These are phyloP conservation scores for Jacaranda mimosifolia DNA, from an alignment of 257 asterid species.

Conservation along the genomic window DNA sequence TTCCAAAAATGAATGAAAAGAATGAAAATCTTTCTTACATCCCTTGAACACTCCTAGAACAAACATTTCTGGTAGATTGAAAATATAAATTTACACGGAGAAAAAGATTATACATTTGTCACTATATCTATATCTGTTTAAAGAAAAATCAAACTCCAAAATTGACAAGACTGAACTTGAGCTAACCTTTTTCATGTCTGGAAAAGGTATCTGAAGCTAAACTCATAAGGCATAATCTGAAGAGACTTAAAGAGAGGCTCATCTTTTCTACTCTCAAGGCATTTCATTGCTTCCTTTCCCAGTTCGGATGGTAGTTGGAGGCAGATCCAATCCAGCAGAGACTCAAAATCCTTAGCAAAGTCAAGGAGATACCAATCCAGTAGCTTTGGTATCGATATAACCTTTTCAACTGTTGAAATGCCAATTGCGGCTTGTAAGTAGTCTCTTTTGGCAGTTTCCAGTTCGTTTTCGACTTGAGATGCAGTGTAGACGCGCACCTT, in stretches of 20 bases:
- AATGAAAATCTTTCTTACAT: slow-evolving; percentile 5
- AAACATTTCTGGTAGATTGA: slow-evolving; percentile 28
- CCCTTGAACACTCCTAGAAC: slow-evolving; percentile 22
- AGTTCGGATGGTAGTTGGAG: slow-evolving; percentile 75
- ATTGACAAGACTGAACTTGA: slow-evolving; percentile 28
- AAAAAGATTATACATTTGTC: slow-evolving; percentile 36
- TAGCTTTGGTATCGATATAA: slow-evolving; percentile 80
- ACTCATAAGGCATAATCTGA: slow-evolving; percentile 80
- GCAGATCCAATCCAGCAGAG: slow-evolving; percentile 88
- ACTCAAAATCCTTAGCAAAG: slow-evolving; percentile 85
- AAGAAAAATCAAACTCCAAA: slow-evolving; percentile 43
- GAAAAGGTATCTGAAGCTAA: slow-evolving; percentile 86
- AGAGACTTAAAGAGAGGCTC: slow-evolving; percentile 56
- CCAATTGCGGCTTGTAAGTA: slow-evolving; percentile 84
- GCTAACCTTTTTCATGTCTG: slow-evolving; percentile 52
- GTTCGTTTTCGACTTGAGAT: slow-evolving; percentile 73
- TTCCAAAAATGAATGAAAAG: slow-evolving; percentile 26
- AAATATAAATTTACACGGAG: slow-evolving; percentile 48
- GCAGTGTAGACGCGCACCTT: slow-evolving; percentile 89
- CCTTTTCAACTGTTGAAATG: slow-evolving; percentile 52
- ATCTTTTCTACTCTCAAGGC: slow-evolving; percentile 61
- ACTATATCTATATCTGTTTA: slow-evolving; percentile 49
- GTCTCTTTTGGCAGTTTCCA: slow-evolving; percentile 80
- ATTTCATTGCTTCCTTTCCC: slow-evolving; percentile 71
- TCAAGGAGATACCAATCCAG: slow-evolving; percentile 91